Conservation (phyloP, 176 grass and related monocot species). For the Musa beccarii region DNA sequence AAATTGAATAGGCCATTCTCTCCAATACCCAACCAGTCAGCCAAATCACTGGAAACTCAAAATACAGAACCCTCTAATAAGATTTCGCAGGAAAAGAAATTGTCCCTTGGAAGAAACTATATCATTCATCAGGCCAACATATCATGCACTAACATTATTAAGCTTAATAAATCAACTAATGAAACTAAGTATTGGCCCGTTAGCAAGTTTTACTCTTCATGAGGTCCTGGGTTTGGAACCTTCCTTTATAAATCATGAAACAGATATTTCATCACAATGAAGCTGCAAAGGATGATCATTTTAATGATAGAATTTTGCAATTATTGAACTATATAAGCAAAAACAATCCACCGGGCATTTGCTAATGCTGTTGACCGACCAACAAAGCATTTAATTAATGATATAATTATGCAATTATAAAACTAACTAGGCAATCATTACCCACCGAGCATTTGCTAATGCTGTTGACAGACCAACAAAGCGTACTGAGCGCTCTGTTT, state of each 20-base stretch:
- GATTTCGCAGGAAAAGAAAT: not conserved
- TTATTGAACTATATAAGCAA: not conserved
- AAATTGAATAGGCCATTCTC: conserved; percentile 94
- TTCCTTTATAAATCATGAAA: too few species aligned
- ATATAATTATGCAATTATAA: too few species aligned
- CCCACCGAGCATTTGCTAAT: conserved; percentile 75
- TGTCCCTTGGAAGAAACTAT: too few species aligned
- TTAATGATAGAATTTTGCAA: not conserved
- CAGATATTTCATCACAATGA: not conserved
- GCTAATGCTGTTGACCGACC: conserved; percentile 95
- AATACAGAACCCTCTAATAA: conserved; percentile 14
- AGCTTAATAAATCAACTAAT: too few species aligned
- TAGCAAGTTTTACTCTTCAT: too few species aligned
- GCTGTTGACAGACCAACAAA: conserved; percentile 98
- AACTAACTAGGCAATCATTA: not conserved
- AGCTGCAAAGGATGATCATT: not conserved
- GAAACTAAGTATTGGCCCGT: too few species aligned
- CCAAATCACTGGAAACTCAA: conserved; percentile 63
- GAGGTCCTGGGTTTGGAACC: too few species aligned
- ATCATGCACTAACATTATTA: too few species aligned
- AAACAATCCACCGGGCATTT: conserved; percentile 45
- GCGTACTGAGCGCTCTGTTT: conserved; percentile 71
- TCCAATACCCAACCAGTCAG: conserved; percentile 80
- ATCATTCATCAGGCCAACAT: too few species aligned
- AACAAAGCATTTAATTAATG: conserved; percentile 42